Evolutionary conservation across 2,329 filamentous ascomycete genomes (phyloP).

Genomic region (Didymella keratinophila): DNA sequence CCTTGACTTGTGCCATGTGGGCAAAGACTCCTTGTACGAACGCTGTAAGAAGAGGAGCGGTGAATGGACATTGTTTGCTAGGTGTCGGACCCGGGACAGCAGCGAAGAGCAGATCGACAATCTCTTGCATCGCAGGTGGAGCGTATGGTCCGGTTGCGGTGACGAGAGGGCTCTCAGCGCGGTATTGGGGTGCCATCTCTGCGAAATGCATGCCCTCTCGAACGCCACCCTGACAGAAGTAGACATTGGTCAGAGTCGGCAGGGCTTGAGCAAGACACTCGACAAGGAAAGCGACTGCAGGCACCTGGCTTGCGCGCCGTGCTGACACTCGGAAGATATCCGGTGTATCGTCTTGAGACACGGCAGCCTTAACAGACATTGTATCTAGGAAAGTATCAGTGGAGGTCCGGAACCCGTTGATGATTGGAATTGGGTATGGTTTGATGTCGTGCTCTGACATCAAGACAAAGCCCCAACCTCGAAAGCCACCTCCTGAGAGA

Average conservation of each 20-base stretch:
- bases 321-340: slow-evolving; percentile 77
- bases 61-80: slow-evolving; percentile 52
- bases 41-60: slow-evolving; percentile 59
- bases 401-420: slow-evolving; percentile 77
- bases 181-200: slow-evolving; percentile 66
- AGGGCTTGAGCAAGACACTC: slow-evolving; percentile 74
- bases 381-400: slow-evolving; percentile 68
- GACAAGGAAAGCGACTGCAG: slow-evolving; percentile 83
- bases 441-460: slow-evolving; percentile 77
- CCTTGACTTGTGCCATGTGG: slow-evolving; percentile 54
- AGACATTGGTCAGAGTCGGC: slow-evolving; percentile 72
- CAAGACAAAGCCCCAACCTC: slow-evolving; percentile 88
- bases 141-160: slow-evolving; percentile 66
- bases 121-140: slow-evolving; percentile 55
- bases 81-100: slow-evolving; percentile 47
- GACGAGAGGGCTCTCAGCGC: slow-evolving; percentile 72
- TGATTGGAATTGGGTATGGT: slow-evolving; percentile 83
- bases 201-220: slow-evolving; percentile 83
- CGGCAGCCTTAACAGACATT: slow-evolving; percentile 53
- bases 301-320: slow-evolving; percentile 79
- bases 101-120: slow-evolving; percentile 61
- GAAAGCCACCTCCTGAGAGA: slow-evolving; percentile 87
- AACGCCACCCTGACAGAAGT: slow-evolving; percentile 88
- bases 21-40: slow-evolving; percentile 67
- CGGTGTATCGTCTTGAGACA: slow-evolving; percentile 48